These are phyloP conservation scores for Psilocybe subaeruginosa DNA, from an alignment of 768 basidiomycete genomes.

Conservation along the genomic window DNA sequence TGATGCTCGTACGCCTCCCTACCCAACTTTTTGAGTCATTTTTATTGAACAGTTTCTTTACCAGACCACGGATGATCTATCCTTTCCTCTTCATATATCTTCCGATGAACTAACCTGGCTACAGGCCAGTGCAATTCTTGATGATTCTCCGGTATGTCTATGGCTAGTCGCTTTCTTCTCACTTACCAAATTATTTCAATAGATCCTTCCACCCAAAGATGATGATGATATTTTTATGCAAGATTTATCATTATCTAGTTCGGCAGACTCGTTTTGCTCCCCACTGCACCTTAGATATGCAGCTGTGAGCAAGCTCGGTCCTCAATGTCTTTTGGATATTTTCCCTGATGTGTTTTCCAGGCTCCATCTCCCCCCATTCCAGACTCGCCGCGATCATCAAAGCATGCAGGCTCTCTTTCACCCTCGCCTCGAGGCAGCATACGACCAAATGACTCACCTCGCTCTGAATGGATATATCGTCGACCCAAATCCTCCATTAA, in stretches of 20 bases:
- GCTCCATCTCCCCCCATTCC: slow-evolving; percentile 13
- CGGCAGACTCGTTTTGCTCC: slow-evolving; percentile 1
- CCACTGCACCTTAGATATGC: slow-evolving; percentile 14
- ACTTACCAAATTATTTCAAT: not conserved
- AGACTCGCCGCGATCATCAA: slow-evolving; percentile 11
- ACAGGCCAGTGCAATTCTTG: slow-evolving; percentile 36
- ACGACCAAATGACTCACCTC: slow-evolving; percentile 23
- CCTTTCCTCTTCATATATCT: slow-evolving; percentile 35
- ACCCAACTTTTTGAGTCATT: slow-evolving; percentile 6
- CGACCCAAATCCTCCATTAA: slow-evolving; percentile 38
- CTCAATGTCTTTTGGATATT: not conserved
- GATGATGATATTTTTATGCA: slow-evolving; percentile 21
- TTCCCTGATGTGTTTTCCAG: slow-evolving; percentile 3
- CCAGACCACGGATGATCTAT: slow-evolving; percentile 32
- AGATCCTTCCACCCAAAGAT: slow-evolving; percentile 20
- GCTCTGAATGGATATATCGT: slow-evolving; percentile 52
- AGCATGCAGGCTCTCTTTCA: slow-evolving; percentile 24
- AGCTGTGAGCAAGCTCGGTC: slow-evolving; percentile 8
- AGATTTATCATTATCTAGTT: slow-evolving; percentile 14
- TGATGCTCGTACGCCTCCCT: slow-evolving; percentile 19
- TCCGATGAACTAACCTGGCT: slow-evolving; percentile 55
- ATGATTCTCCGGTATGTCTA: slow-evolving; percentile 19
- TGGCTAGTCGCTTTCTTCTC: not conserved
- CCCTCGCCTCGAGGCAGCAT: slow-evolving; percentile 22
- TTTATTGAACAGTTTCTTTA: slow-evolving; percentile 7